Evolutionary conservation across 2,329 filamentous ascomycete genomes (phyloP), one percentile per base, ranked within the genome.

Genomic region (Fusarium temperatum): DNA sequence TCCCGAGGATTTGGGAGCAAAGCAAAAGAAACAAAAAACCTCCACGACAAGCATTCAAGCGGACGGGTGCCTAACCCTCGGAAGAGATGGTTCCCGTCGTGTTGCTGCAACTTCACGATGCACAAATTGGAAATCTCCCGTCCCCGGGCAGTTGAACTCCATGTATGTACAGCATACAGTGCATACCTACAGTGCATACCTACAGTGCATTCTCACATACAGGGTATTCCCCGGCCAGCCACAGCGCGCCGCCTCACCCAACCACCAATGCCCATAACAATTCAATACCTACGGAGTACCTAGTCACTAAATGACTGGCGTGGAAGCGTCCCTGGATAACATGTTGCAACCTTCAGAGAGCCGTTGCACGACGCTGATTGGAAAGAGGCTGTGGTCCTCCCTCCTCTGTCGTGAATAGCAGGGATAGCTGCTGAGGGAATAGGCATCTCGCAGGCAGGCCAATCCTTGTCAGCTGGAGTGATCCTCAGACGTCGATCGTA

Each of bases 401-500:
- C 67, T 77, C 74, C 78, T 78, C 74, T 77, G 44, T 66, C 39
- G 61, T 70, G 67, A 69, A 62, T 65, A 68, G 57, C 66, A 62
- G 64, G 71, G 63, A 64, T 58, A 63, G 62, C 62, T 53, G 58
- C 60, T 66, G 62, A 38, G 64, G 59, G 53, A 68, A 67, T 45
- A 48, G 58, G 58, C 62, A 70, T 65, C 58, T 67, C 42, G 26
- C 47, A 76, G 59, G 65, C 68, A 74, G 68, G 76, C 66, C 73
- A 70, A 67, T 72, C 75, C 75, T 63, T 63, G 75, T 75, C 72
- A 72, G 53, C 75, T 70, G 47, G 66, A 72, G 62, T 74, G 66
- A 50, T 62, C 58, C 70, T 74, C 70, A 74, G 58, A 72, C 71
- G 64, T 65, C 54, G 63, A 70, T 77, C 75, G 72, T 76, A 77